These are phyloP conservation scores for Didymella sp. DNA, from an alignment of 2,329 filamentous ascomycete species.

Conservation along the genomic window DNA sequence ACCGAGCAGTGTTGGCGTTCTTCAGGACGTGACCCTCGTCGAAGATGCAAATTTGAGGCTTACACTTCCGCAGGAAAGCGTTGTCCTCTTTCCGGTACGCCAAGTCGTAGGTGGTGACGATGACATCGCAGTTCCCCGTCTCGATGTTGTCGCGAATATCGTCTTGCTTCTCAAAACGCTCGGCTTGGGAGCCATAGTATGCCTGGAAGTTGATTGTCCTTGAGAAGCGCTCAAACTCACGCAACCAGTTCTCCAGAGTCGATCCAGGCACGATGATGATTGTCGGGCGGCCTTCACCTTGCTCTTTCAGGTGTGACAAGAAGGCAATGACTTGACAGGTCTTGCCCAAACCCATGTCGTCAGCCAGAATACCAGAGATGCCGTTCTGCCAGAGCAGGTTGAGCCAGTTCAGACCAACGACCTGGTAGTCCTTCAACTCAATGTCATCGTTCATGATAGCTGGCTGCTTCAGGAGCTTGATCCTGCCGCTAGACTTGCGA, in stretches of 20 bases:
- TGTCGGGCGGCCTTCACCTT: slow-evolving; percentile 72
- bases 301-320: slow-evolving; percentile 80
- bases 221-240: slow-evolving; percentile 88
- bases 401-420: slow-evolving; percentile 96
- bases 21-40: slow-evolving; percentile 96
- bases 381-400: slow-evolving; percentile 79
- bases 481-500: slow-evolving; percentile 43
- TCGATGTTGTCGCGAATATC: slow-evolving; percentile 68
- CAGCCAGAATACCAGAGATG: slow-evolving; percentile 88
- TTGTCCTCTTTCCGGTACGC: slow-evolving; percentile 66
- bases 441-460: slow-evolving; percentile 77
- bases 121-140: slow-evolving; percentile 65
- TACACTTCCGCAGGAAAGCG: slow-evolving; percentile 66
- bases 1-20: slow-evolving; percentile 82
- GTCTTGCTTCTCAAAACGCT: slow-evolving; percentile 72
- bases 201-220: slow-evolving; percentile 74
- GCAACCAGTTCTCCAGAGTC: slow-evolving; percentile 93
- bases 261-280: slow-evolving; percentile 91
- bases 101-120: slow-evolving; percentile 76
- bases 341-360: slow-evolving; percentile 96
- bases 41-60: slow-evolving; percentile 72
- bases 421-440: slow-evolving; percentile 88
- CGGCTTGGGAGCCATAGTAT: slow-evolving; percentile 74
- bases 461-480: slow-evolving; percentile 70
- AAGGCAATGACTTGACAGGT: slow-evolving; percentile 96